A percentile compares a stretch with the other conserved stretches of the same genome.
These are phyloP conservation scores for Monosporascus cannonballus DNA, from an alignment of 2,329 filamentous ascomycete species.

Conservation along the genomic window DNA sequence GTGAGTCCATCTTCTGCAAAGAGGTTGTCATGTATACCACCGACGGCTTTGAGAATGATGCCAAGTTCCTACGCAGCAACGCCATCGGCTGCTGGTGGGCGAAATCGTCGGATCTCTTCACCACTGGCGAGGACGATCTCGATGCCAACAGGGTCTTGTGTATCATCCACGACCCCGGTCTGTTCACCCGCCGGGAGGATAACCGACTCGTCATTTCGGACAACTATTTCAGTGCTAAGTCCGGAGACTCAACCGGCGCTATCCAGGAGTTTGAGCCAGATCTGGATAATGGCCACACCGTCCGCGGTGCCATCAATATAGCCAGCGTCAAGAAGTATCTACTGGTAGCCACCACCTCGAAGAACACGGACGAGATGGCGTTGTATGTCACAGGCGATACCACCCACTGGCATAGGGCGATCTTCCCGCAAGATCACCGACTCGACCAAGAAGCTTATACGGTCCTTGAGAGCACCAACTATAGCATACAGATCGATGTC, in stretches of 20 bases:
- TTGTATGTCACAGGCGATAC: slow-evolving; percentile 85
- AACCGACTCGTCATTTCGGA: slow-evolving; percentile 78
- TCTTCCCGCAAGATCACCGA: slow-evolving; percentile 78
- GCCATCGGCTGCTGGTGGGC: slow-evolving; percentile 85
- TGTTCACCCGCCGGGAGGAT: slow-evolving; percentile 65
- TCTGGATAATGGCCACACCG: slow-evolving; percentile 65
- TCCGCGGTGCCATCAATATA: slow-evolving; percentile 75
- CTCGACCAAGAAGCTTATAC: slow-evolving; percentile 85
- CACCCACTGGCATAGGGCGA: slow-evolving; percentile 80
- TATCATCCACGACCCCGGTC: slow-evolving; percentile 62
- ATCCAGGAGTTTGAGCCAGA: slow-evolving; percentile 67
- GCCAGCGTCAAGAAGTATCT: slow-evolving; percentile 82
- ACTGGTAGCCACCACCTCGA: slow-evolving; percentile 73
- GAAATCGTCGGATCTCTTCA: slow-evolving; percentile 67
- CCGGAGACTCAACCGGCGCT: slow-evolving; percentile 33
- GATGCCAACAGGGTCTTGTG: slow-evolving; percentile 73
- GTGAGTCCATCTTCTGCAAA: slow-evolving; percentile 56
- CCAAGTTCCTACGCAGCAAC: slow-evolving; percentile 58
- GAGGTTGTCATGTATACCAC: slow-evolving; percentile 68
- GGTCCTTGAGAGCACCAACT: slow-evolving; percentile 90
- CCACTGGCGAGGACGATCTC: slow-evolving; percentile 56
- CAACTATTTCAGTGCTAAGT: slow-evolving; percentile 64
- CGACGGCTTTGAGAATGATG: slow-evolving; percentile 70
- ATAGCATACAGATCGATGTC: slow-evolving; percentile 95
- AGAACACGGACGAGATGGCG: slow-evolving; percentile 81